Evolutionary conservation across 2,329 filamentous ascomycete genomes (phyloP).

Genomic region (Helicocarpus griseus): DNA sequence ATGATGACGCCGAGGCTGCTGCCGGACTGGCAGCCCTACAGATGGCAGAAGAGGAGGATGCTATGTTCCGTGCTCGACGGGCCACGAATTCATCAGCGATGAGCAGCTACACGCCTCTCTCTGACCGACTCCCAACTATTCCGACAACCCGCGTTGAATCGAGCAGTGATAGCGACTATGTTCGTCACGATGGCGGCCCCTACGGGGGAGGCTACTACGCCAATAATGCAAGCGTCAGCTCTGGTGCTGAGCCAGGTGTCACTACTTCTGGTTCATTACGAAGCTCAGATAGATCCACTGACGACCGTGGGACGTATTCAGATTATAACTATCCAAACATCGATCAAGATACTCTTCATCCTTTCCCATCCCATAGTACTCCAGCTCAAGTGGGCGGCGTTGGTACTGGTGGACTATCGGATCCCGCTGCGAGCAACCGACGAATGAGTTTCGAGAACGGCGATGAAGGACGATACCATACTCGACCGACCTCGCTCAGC

Average conservation of each 20-base stretch:
- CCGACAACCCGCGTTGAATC: slow-evolving; percentile 13
- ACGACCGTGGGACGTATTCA: slow-evolving; percentile 17
- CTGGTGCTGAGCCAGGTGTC: slow-evolving; percentile 3
- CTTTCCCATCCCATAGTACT: slow-evolving; percentile 45
- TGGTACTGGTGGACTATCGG: slow-evolving; percentile 79
- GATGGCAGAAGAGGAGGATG: slow-evolving; percentile 70
- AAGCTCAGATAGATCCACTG: slow-evolving; percentile 11
- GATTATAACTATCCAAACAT: slow-evolving; percentile 27
- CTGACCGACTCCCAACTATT: slow-evolving; percentile 20
- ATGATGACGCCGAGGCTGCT: slow-evolving; percentile 80
- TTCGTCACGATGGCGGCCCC: slow-evolving; percentile 60
- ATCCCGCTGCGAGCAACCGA: slow-evolving; percentile 54
- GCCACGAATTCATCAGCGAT: slow-evolving; percentile 45
- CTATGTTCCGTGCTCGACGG: slow-evolving; percentile 51
- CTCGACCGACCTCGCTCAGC: slow-evolving; percentile 39
- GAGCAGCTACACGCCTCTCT: slow-evolving; percentile 30
- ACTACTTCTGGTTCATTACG: slow-evolving; percentile 7
- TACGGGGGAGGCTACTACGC: slow-evolving; percentile 63
- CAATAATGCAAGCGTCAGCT: neutral
- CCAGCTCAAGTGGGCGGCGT: slow-evolving; percentile 73
- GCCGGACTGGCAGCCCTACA: slow-evolving; percentile 76
- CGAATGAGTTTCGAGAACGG: slow-evolving; percentile 87
- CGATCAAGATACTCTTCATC: slow-evolving; percentile 46
- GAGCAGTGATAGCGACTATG: slow-evolving; percentile 64
- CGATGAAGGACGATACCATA: slow-evolving; percentile 57